Conservation (phyloP, 2,329 filamentous ascomycete species). For the Colletotrichum orbiculare region DNA sequence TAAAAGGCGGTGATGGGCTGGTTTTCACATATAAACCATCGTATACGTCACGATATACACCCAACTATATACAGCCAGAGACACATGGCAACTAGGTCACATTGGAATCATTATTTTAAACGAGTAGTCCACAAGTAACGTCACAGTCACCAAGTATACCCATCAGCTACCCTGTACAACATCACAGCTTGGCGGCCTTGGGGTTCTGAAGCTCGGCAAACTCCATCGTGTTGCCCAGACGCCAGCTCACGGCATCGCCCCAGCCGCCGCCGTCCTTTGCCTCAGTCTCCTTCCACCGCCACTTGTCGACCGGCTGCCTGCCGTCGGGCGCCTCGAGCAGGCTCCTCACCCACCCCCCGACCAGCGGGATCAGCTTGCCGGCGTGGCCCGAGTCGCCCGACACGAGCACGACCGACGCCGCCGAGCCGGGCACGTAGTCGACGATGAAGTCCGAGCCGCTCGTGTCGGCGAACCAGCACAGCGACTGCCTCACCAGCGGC, state of each 20-base stretch:
- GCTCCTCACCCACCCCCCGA: conserved; percentile 65
- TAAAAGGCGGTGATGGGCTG: no score
- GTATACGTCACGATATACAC: no score
- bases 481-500: conserved; percentile 64
- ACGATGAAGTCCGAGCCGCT: conserved; percentile 69
- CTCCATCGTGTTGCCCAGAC: conserved; percentile 46
- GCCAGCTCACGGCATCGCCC: conserved; percentile 50
- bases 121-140: not conserved
- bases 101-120: no score
- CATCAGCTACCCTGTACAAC: no score
- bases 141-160: not conserved
- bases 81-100: not conserved
- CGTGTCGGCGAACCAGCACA: conserved; percentile 75
- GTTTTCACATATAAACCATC: no score
- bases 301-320: conserved; percentile 56
- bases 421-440: conserved; percentile 65
- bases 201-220: conserved; percentile 37
- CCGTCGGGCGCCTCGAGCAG: conserved; percentile 52
- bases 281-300: conserved; percentile 60
- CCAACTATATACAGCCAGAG: not conserved
- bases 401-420: conserved; percentile 56
- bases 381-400: conserved; percentile 71
- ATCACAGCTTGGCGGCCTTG: conserved; percentile 18
- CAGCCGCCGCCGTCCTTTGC: conserved; percentile 40
- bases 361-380: conserved; percentile 71